Conservation (phyloP, 371 early-diverging fungal genomes). For the Nematocida ausubeli region DNA sequence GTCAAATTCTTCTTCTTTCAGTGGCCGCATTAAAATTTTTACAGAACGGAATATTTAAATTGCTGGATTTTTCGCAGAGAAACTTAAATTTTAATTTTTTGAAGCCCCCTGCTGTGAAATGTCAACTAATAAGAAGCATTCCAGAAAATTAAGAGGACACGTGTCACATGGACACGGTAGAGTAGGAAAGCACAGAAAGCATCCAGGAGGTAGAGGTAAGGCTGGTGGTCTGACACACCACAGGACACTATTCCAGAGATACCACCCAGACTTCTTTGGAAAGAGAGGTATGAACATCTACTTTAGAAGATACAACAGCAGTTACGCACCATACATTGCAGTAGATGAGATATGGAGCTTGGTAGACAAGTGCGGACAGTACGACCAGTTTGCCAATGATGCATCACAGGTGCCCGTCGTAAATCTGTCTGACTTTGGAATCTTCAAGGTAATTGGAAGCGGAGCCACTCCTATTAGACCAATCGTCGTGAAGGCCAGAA, state of each 20-base stretch:
- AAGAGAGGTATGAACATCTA: constrained; percentile 98
- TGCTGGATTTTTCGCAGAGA: no score
- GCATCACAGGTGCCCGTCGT: constrained; percentile 71
- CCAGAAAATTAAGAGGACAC: constrained; percentile 68
- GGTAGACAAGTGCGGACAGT: constrained; percentile 77
- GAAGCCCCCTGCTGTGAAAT: constrained; percentile 17
- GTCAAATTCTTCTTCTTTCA: constrained; percentile 62
- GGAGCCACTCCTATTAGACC: constrained; percentile 79
- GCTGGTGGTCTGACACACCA: constrained; percentile 99
- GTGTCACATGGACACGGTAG: constrained; percentile 69
- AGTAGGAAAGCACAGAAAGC: constrained; percentile 96
- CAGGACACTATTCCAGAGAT: constrained; percentile 98
- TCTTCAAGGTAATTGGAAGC: constrained; percentile 90
- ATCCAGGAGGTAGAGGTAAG: constrained; percentile 97
- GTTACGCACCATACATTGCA: constrained; percentile 82
- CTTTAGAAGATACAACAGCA: constrained; percentile 74
- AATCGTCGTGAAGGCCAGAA: constrained; percentile 92
- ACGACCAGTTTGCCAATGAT: constrained; percentile 77
- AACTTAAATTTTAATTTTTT: constrained; percentile 36
- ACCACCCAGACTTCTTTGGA: constrained; percentile 99
- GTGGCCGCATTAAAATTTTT: constrained; percentile 62
- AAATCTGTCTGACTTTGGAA: constrained; percentile 71
- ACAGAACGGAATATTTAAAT: no score
- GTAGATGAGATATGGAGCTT: constrained; percentile 85
- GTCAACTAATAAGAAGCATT: constrained; percentile 57